Base-by-base conservation (phyloP, 2,329 filamentous ascomycete species). In the Hypoxylon sp. region DNA sequence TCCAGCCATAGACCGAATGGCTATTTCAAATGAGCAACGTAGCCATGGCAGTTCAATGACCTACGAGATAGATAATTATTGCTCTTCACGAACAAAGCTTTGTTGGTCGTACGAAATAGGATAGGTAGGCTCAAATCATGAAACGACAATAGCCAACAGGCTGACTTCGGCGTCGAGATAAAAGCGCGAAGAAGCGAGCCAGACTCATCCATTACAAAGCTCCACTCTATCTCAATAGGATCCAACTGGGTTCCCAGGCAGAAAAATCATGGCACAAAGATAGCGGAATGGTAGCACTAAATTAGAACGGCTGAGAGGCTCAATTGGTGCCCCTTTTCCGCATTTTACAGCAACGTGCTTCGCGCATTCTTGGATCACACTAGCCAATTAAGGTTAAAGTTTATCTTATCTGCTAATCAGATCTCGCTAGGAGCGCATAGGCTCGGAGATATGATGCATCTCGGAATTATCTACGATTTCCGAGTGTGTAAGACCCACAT, bases 401-500 rank as follows among this genome's bases (percentile, higher is more conserved):
- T 29, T 37, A 65, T 61, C 57, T 65, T 56, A 61, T 65, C 47
- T 61, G n/a, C 34, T 12, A 27, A 57, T 54, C 27, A 55, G 58
- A 65, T 65, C 53, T 62, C 8, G 32, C 47, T 37, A 11, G 11
- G n/a, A 25, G 19, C 16, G 23, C 27, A 7, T 48, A 23, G 39
- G 19, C 32, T 65, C 63, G 63, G 63, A 65, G 63, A 65, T 65
- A 57, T 52, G 6, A 50, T 14, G 39, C 5, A 47, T 6, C 52
- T 57, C 63, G 57, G 63, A 65, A 43, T 53, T 48, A 39, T 6
- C 23, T 14, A 45, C 19, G 19, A 27, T 23, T 16, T 37, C 27
- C 52, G 19, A 39, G 29, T n/a, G 11, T n/a, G 29, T 2, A 37
- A 27, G 19, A 32, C 21, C 53, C 53, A 37, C 39, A 19, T 46